These are phyloP conservation scores for Stephania cephalantha DNA, from an alignment of 164 flowering plant species.

Conservation along the genomic window DNA sequence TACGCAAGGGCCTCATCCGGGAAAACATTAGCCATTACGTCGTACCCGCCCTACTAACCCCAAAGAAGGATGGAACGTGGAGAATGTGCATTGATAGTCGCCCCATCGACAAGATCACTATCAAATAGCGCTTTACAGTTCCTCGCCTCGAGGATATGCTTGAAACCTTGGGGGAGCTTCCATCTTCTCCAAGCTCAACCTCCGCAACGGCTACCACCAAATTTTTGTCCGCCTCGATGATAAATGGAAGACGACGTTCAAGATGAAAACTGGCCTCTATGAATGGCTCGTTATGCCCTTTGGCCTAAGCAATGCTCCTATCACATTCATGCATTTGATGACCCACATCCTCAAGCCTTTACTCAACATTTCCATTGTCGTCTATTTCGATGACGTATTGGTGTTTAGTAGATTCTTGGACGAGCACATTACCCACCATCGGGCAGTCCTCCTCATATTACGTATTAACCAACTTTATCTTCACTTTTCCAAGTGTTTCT, in stretches of 20 bases:
- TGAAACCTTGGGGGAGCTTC: background rate
- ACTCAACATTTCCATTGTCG: background rate
- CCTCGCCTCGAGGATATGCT: conserved; percentile 4
- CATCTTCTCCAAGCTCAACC: background rate
- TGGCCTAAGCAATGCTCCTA: conserved; percentile 8
- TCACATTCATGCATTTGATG: conserved; percentile 6
- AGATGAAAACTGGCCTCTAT: background rate
- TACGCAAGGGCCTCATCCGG: too few relatives aligned
- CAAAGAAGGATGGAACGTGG: conserved; percentile 8
- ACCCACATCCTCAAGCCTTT: background rate
- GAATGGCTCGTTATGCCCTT: conserved; percentile 10
- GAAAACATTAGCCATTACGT: background rate
- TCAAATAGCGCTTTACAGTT: conserved; percentile 3
- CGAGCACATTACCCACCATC: background rate
- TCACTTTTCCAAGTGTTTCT: background rate
- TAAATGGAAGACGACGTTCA: conserved; percentile 6
- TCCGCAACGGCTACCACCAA: background rate
- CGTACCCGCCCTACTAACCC: background rate
- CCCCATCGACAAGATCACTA: background rate
- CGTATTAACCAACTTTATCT: background rate
- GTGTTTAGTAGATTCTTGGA: background rate
- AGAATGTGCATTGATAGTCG: conserved; percentile 3
- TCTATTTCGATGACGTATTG: conserved; percentile 4
- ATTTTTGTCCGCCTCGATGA: background rate
- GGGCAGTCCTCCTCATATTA: background rate